phyloP scores from a whole-genome alignment of 208 protist genomes.

The Crithidia sp. region DNA sequence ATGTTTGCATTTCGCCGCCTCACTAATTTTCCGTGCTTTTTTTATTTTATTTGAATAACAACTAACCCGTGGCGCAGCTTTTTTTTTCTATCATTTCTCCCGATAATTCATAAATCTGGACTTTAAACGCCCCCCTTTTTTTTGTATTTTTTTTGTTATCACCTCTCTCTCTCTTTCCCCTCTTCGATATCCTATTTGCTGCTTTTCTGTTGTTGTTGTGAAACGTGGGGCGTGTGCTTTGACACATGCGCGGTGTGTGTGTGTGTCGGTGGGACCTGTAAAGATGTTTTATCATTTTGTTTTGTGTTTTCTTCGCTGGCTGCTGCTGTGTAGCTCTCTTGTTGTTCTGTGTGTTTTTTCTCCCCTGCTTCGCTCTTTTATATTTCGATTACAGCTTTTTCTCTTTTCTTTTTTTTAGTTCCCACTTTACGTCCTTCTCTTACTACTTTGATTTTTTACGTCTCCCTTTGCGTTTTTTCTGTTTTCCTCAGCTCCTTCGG shows the following conservation, averaged over 20 bases:
- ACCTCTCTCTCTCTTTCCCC: too few relatives aligned
- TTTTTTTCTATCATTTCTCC: background rate
- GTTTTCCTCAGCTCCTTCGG: background rate
- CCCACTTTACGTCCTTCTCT: too few relatives aligned
- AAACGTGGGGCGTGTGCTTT: too few relatives aligned
- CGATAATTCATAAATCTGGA: too few relatives aligned
- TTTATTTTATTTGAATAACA: constrained; percentile 12
- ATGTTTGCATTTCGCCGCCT: too few relatives aligned
- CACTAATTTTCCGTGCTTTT: background rate
- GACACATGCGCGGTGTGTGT: background rate
- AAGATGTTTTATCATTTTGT: background rate
- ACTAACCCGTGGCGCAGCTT: background rate
- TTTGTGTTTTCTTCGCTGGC: background rate
- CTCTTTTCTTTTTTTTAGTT: background rate
- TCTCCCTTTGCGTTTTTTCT: background rate
- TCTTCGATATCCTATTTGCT: background rate
- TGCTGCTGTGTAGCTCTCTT: background rate
- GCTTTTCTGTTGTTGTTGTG: constrained; percentile 1
- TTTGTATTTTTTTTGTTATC: background rate
- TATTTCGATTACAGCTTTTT: background rate
- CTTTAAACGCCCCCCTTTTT: background rate
- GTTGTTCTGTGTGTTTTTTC: constrained; percentile 7
- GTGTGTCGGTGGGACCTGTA: background rate
- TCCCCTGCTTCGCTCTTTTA: background rate
- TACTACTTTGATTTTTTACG: too few relatives aligned